Evolutionary conservation across 257 asterid genomes (phyloP).

Genomic region (Gardenia jasminoides): DNA sequence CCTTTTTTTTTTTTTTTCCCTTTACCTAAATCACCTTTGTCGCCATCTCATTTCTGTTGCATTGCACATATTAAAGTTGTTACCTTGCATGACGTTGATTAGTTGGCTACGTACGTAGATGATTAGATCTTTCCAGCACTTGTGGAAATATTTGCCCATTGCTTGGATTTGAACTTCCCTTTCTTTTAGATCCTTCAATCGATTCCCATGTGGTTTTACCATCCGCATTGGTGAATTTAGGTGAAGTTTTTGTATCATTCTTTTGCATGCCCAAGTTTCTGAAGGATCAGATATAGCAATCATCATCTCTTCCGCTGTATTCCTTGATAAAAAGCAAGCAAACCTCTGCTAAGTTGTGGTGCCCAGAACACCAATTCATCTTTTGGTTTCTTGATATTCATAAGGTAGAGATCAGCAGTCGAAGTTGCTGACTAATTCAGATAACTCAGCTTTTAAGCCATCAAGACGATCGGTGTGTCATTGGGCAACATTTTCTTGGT

Average conservation of each 20-base stretch:
- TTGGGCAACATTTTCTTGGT: not conserved
- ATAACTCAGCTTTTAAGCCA: not conserved
- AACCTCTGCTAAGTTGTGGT: not conserved
- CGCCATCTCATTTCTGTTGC: not conserved
- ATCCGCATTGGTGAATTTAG: slow-evolving; percentile 5
- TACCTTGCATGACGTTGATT: not conserved
- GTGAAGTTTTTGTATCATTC: not conserved
- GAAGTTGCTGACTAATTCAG: not conserved
- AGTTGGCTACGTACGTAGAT: slow-evolving; percentile 16
- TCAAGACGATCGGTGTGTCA: not conserved
- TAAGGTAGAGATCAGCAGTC: not conserved
- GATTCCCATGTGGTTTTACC: not conserved
- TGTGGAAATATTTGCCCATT: not conserved
- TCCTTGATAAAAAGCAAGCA: not conserved
- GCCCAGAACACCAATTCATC: not conserved
- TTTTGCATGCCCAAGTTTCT: not conserved
- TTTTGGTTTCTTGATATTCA: not conserved
- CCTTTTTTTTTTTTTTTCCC: slow-evolving; percentile 1
- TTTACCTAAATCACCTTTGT: not conserved
- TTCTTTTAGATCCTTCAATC: too few relatives aligned
- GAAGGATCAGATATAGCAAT: not conserved
- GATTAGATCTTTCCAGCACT: not conserved
- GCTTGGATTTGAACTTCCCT: not conserved
- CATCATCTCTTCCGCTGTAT: not conserved
- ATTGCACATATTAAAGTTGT: slow-evolving; percentile 3